phyloP scores from a whole-genome alignment of 768 basidiomycete genomes.

The Pleurotus djamor region DNA sequence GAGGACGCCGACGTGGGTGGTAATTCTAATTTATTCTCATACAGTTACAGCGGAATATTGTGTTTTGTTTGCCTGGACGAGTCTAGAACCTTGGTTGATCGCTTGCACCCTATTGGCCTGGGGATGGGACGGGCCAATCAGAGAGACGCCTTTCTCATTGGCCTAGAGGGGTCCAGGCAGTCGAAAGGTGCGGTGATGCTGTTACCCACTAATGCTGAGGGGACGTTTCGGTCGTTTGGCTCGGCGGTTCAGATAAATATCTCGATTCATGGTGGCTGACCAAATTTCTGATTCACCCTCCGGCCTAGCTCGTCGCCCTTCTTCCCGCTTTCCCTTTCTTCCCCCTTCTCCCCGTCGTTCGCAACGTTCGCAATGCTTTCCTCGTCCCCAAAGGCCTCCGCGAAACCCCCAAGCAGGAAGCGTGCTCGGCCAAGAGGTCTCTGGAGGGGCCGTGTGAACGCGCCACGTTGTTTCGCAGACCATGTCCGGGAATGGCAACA shows the following conservation, averaged over 20 bases:
- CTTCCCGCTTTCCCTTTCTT: conserved; percentile 5
- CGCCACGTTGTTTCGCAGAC: conserved; percentile 21
- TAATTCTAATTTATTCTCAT: conserved; percentile 16
- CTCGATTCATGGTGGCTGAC: conserved; percentile 10
- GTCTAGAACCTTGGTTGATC: conserved; percentile 1
- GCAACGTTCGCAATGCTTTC: conserved; percentile 11
- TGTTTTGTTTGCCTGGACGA: conserved; percentile 5
- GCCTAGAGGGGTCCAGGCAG: conserved; percentile 6
- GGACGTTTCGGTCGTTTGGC: conserved; percentile 10
- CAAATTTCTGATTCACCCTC: conserved; percentile 15
- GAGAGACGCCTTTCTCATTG: not conserved
- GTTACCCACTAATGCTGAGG: conserved; percentile 7
- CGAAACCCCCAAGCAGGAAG: conserved; percentile 11
- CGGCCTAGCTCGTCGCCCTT: conserved; percentile 10
- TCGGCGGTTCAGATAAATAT: conserved; percentile 21
- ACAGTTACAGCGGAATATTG: not conserved
- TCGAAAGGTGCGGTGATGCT: conserved; percentile 6
- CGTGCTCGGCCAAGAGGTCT: conserved; percentile 36
- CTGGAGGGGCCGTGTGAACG: conserved; percentile 41
- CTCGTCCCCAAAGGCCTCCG: conserved; percentile 12
- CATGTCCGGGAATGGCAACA: conserved; percentile 18
- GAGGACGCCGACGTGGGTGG: conserved; percentile 64
- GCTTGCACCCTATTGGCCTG: not conserved
- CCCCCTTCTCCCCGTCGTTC: conserved; percentile 10
- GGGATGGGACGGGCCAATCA: not conserved